Evolutionary conservation across 805 yeast genomes (phyloP), one percentile per base, ranked within the genome.

Genomic region (Lipomyces lipofer): DNA sequence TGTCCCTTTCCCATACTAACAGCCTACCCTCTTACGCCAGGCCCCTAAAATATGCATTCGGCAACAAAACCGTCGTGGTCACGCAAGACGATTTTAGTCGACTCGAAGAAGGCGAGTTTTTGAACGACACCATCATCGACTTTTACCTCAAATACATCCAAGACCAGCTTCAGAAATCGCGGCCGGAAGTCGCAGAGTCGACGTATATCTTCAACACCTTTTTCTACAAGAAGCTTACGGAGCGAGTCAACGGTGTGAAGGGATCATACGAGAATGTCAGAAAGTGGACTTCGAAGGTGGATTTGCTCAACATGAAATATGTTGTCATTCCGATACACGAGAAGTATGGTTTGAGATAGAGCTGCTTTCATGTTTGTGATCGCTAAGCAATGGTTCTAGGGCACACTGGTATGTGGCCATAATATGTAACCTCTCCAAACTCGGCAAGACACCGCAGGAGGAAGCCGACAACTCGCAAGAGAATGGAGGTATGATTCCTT

Each of bases 381-480:
- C 12, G n/a, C 35, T 13, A 30, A 13, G 35, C 35, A 30, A 30
- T 30, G 12, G 12, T 13, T n/a, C n/a, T n/a, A n/a, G 49, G 38
- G 74, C 80, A 36, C 99, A 94, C 71, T 94, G 99, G 99, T 88
- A 83, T 66, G 83, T 91, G 43, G 84, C 88, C 25, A 78, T 92
- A 3, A 79, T 92, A 3, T 75, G 81, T 54, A 78, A 85, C 56
- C 72, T 81, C 19, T 42, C 47, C 19, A 61, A 65, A 49, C 17
- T 58, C 68, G 47, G 30, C 7, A 38, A 46, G 49, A 17, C 39
- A 65, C 22, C 49, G 63, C 35, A 51, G 15, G 30, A 53, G 43
- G 47, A 54, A 28, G 42, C n/a, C 3, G 54, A 51, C 30, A 45
- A 47, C 30, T 28, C 36, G n/a, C n/a, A n/a, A n/a, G n/a, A n/a